These are phyloP conservation scores for Enterocytospora artemiae DNA, from an alignment of 371 early-diverging fungal species.

Conservation along the genomic window DNA sequence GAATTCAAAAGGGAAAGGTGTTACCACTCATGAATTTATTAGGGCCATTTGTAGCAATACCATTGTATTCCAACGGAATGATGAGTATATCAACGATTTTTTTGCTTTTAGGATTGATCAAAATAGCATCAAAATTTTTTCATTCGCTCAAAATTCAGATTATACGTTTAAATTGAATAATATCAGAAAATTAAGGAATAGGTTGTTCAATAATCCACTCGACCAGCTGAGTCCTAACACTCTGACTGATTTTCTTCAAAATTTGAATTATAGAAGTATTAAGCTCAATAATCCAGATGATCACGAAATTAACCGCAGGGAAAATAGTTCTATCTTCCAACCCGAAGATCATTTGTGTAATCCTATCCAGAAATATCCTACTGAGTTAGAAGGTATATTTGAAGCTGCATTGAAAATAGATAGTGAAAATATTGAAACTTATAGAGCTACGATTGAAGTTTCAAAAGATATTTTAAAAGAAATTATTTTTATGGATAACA, in stretches of 20 bases:
- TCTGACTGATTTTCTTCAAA: too few species aligned
- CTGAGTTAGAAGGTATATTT: slow-evolving; percentile 15
- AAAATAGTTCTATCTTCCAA: too few species aligned
- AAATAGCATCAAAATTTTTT: slow-evolving; percentile 25
- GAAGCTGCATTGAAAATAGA: slow-evolving; percentile 6
- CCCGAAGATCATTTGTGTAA: too few species aligned
- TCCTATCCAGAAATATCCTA: not conserved
- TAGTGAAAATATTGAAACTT: not conserved
- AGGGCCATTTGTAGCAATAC: slow-evolving; percentile 34
- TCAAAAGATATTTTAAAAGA: not conserved
- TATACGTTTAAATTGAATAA: slow-evolving; percentile 22
- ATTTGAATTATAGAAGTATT: too few species aligned
- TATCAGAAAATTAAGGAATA: slow-evolving; percentile 41
- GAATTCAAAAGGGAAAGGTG: too few species aligned
- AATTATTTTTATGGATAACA: slow-evolving; percentile 3
- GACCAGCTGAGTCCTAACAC: not conserved
- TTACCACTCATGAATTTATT: too few species aligned
- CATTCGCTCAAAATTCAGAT: slow-evolving; percentile 22
- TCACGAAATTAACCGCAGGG: too few species aligned
- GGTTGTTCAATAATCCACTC: not conserved
- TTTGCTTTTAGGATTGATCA: slow-evolving; percentile 37
- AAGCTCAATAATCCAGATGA: too few species aligned
- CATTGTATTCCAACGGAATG: slow-evolving; percentile 44
- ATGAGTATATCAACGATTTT: slow-evolving; percentile 46
- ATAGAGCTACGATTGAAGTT: not conserved